Conservation (phyloP, 805 yeast genomes). For the Candida boleticola region DNA sequence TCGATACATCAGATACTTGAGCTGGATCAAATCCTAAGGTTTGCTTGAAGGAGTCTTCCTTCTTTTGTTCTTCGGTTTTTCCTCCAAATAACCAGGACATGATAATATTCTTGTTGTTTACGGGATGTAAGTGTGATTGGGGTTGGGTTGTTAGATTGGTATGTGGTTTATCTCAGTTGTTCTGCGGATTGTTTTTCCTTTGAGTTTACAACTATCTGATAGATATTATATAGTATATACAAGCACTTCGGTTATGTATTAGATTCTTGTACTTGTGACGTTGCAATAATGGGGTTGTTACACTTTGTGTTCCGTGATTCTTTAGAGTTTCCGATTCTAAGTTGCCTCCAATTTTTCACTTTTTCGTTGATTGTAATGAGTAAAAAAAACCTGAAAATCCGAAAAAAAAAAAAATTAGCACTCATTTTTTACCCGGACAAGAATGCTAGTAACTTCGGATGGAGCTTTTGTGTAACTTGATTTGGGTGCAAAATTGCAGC, state of each 20-base stretch:
- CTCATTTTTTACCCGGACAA: slow-evolving; percentile 7
- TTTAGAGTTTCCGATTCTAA: slow-evolving; percentile 1
- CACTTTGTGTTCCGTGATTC: too few species aligned
- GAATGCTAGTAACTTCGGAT: too few species aligned
- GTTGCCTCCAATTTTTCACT: slow-evolving; percentile 2
- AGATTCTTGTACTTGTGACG: too few species aligned
- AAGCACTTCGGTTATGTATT: not conserved
- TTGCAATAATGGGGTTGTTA: too few species aligned
- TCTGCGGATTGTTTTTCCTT: too few species aligned
- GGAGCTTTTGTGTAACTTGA: not conserved
- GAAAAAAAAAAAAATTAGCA: not conserved
- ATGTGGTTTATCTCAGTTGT: too few species aligned
- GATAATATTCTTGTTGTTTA: not conserved
- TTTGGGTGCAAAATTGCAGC: not conserved
- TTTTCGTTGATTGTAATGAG: slow-evolving; percentile 2
- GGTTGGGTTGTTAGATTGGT: slow-evolving; percentile 7
- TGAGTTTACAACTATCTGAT: too few species aligned
- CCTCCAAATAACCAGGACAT: slow-evolving; percentile 57
- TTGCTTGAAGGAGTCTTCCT: slow-evolving; percentile 22
- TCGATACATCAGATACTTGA: slow-evolving; percentile 60
- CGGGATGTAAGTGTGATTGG: slow-evolving; percentile 2
- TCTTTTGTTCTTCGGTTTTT: slow-evolving; percentile 18
- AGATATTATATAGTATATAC: not conserved
- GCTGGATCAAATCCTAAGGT: slow-evolving; percentile 64
- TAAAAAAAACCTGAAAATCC: too few species aligned